Base-by-base conservation (phyloP, 2,329 filamentous ascomycete genomes). In the Colletotrichum sublineola region DNA sequence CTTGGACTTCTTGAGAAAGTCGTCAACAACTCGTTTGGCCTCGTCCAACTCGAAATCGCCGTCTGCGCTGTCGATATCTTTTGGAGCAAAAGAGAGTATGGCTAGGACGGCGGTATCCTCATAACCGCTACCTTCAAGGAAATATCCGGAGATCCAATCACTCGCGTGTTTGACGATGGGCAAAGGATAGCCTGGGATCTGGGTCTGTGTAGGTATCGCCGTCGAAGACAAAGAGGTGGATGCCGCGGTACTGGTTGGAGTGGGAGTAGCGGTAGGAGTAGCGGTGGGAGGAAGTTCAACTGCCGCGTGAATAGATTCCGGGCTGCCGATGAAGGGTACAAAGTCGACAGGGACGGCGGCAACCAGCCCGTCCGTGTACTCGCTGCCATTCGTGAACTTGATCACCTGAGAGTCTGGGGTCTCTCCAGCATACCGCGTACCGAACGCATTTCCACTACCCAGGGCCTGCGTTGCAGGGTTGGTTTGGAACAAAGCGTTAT, bases 1-100 rank as follows among this genome's bases (percentile, higher is more conserved):
- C 53, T 84, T 83, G 15, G 84, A 84, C 52, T 82, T 80, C 0
- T 82, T 79, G 20, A 91, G 81, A 75, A 90, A 86, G 9, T 66
- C 63, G 9, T 82, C 62, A n/a, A 78, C 75, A 52, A 78, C 70
- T 5, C 66, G 60, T 29, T 71, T 66, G 58, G 78, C 79, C 29
- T 75, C 68, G 1, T 50, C 4, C 2, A 65, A 58, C 31, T 76
- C 71, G 15, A 76, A 70, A 18, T 62, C 67, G 11, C 29, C 61
- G 33, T 72, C 65, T 0, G 52, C 14, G 11, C 3, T n/a, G 11
- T 38, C 33, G 38, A 36, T 36, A 31, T 55, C 11, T 9, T 48
- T 55, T 11, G 77, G 76, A 0, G 71, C 31, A 61, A 80, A 80
- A 3, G 63, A 63, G 1, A 75, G 63, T 3, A 80, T 50, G 1